Base-by-base conservation (phyloP, 1,139 yeast genomes). In the Nakaseomyces bracarensis region DNA sequence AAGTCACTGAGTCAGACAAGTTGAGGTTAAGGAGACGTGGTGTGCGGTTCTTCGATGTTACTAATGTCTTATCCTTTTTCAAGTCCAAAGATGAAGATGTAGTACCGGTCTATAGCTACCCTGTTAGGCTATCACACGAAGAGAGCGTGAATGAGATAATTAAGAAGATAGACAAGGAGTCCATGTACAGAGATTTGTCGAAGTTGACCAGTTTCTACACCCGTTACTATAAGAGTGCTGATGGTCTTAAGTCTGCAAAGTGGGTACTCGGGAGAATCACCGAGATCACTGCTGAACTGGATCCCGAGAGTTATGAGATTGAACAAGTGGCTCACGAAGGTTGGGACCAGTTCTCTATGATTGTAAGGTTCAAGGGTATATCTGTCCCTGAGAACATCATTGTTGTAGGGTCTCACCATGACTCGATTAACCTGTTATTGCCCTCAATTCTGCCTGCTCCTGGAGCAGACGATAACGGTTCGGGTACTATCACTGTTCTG, bases 391-490 rank as follows among this genome's bases (percentile, higher is more conserved):
- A 72, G 8, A 59, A 61, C 35, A 66, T 74, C 20, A 81, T 89
- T 2, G 77, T 89, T 15, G 75, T 89, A 22, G 96, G 96, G 0
- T 82, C 95, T 20, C 97, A 91, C 64, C 85, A 82, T 58, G 98
- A 89, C 60, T 82, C 95, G 2, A 73, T 79, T 48, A 87, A 86
- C 58, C 68, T 85, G 46, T 52, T 84, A 40, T 70, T 84, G 46
- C 95, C 95, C n/a, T 70, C 69, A 39, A 48, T 79, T 16, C 58
- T 82, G 52, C 72, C 76, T 37, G 87, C 96, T 0, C 97, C 97
- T 1, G 98, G 97, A 4, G 96, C 96, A 3, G 97, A 89, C 61
- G 98, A 89, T 56, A 86, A 89, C 60, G 95, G 95, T 1, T 78
- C 91, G 3, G 97, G 97, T 7, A 80, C 89, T 3, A 79, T 82